Evolutionary conservation across 2,329 filamentous ascomycete genomes (phyloP).

Genomic region (Beauveria bassiana): DNA sequence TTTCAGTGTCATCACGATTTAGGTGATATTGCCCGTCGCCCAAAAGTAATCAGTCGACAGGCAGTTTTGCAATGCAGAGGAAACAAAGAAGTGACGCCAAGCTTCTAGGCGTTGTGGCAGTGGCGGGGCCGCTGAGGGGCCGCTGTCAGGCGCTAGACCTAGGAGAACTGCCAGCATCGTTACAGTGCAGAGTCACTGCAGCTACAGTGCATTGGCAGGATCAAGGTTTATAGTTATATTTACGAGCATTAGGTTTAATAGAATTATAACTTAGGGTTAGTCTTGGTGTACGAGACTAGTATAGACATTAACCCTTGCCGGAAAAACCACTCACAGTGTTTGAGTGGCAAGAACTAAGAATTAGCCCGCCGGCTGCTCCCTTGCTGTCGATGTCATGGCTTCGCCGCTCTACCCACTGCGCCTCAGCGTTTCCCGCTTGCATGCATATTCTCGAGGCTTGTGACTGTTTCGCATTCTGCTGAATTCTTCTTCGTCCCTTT

Average conservation of each 20-base stretch:
- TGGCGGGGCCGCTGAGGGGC: slow-evolving; percentile 11
- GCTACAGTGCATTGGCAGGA: no score
- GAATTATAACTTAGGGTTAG: neutral
- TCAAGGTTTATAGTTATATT: no score
- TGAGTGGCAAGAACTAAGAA: neutral
- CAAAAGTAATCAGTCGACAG: neutral
- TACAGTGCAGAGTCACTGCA: neutral
- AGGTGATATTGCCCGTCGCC: neutral
- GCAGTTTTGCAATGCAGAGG: neutral
- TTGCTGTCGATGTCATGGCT: slow-evolving; percentile 10
- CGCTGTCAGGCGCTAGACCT: neutral
- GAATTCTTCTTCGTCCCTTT: neutral
- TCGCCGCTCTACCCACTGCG: neutral
- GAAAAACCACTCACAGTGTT: neutral
- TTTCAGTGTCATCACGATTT: no score
- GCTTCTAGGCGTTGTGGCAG: slow-evolving; percentile 6
- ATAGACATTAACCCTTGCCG: neutral
- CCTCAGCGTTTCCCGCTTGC: slow-evolving; percentile 3
- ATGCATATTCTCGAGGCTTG: neutral
- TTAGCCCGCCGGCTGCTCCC: slow-evolving; percentile 4
- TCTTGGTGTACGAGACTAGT: neutral
- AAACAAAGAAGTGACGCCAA: neutral
- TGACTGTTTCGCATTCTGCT: neutral
- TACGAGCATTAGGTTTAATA: neutral
- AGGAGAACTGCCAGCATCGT: neutral